Evolutionary conservation across 371 early-diverging fungal species (phyloP).

Genomic region (Apophysomyces elegans): DNA sequence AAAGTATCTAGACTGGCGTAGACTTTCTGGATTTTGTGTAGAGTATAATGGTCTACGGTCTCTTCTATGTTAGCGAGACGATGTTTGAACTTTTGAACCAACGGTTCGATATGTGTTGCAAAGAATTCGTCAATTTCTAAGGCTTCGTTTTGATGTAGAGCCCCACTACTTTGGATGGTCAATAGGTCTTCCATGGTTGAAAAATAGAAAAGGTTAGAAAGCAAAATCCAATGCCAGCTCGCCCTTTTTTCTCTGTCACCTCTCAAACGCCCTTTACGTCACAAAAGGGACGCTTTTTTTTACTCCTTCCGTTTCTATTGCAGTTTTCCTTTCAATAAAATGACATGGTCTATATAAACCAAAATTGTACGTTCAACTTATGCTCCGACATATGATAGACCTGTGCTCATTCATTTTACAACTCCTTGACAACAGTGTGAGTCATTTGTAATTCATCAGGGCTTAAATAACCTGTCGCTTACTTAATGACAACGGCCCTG

Average conservation of each 20-base stretch:
- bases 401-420: too few species aligned
- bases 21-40: slow-evolving; percentile 39
- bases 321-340: too few species aligned
- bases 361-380: too few species aligned
- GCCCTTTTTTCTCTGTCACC: neutral
- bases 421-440: too few species aligned
- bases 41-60: slow-evolving; percentile 24
- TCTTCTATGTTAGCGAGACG: slow-evolving; percentile 41
- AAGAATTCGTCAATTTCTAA: slow-evolving; percentile 50
- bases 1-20: slow-evolving; percentile 34
- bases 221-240: neutral
- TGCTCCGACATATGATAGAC: too few species aligned
- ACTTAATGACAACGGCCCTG: too few species aligned
- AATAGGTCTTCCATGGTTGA: slow-evolving; percentile 45
- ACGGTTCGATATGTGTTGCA: slow-evolving; percentile 40
- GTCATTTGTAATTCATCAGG: too few species aligned
- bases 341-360: too few species aligned
- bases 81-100: slow-evolving; percentile 49
- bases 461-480: too few species aligned
- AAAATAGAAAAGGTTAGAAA: neutral
- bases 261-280: slow-evolving; percentile 3
- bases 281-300: neutral
- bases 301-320: neutral
- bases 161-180: slow-evolving; percentile 32
- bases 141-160: slow-evolving; percentile 29